Base-by-base conservation (phyloP, 176 grass and related monocot genomes). In the Saccharum spontaneum region DNA sequence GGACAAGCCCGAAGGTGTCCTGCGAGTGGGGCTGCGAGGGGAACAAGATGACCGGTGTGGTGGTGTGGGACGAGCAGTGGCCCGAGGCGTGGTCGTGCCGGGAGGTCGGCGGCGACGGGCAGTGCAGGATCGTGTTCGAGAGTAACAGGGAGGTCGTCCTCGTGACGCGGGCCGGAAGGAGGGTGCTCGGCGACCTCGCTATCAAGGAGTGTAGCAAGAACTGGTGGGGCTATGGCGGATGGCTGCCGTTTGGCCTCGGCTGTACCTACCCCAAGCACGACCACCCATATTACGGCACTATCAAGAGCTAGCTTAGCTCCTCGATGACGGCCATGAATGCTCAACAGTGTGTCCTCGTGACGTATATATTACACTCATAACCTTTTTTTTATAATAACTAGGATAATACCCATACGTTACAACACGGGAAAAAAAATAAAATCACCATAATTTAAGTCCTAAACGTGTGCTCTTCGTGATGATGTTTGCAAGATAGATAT, bases 51-150 rank as follows among this genome's bases (percentile, higher is more conserved):
- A 40, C 15, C 6, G 83, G 59, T 0, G 10, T 85, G 73, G 46
- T 69, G 63, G 36, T 77, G 73, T 85, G 83, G 73, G 23, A 59
- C 63, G 83, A 85, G 73, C 73, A 43, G 63, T 85, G 83, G 62
- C 63, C 73, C 0, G 73, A 85, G 83, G 83, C 83, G 23, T n/a
- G 63, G 63, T 85, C 73, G 10, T 85, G 83, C 48, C 17, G 73
- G 48, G 4, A 68, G 10, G 46, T 16, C 12, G 20, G 33, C 45
- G 83, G 46, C 62, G 48, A 55, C 46, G 73, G 73, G 44, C 16
- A 20, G 16, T 85, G 74, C 62, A 30, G 15, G 83, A 6, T 85
- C 48, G 48, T 85, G 63, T 85, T 78, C 48, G 64, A 85, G 73
- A 33, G 22, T 10, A 65, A 30, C 63, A 69, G 11, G 64, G 73